These are phyloP conservation scores for Aspergillus ochraceus DNA, from an alignment of 2,329 filamentous ascomycete genomes.

Conservation along the genomic window DNA sequence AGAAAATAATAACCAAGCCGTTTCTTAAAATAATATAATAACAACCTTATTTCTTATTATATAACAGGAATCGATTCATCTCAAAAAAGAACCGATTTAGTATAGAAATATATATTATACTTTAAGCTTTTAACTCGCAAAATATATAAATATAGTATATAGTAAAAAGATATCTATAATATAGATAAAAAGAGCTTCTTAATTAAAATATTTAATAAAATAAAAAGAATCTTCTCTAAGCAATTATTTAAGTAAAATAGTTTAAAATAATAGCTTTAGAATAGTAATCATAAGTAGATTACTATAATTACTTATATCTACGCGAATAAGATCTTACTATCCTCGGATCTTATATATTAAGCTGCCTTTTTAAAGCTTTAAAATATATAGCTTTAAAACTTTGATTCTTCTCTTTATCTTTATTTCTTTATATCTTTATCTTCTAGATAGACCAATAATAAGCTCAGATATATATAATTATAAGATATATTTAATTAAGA, in stretches of 20 bases:
- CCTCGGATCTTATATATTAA: constrained; percentile 20
- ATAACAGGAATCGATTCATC: not conserved
- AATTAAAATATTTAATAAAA: constrained; percentile 2
- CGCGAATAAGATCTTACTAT: constrained; percentile 10
- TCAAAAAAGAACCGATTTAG: not conserved
- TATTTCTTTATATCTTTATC: constrained; percentile 9
- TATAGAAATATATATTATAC: not conserved
- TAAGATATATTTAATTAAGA: not conserved
- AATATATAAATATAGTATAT: not conserved
- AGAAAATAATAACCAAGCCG: not conserved
- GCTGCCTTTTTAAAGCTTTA: constrained; percentile 1
- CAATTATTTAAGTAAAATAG: not conserved
- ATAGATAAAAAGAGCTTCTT: constrained; percentile 7
- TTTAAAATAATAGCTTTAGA: constrained; percentile 8
- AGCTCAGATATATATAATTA: constrained; percentile 3
- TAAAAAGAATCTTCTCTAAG: constrained; percentile 13
- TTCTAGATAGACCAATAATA: constrained; percentile 13
- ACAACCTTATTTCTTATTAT: not conserved
- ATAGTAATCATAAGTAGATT: constrained; percentile 19
- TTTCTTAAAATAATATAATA: not conserved
- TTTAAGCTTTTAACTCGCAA: not conserved
- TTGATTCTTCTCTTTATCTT: constrained; percentile 8
- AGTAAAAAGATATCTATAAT: constrained; percentile 2
- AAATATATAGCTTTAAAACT: constrained; percentile 16
- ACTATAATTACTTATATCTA: constrained; percentile 13